Percentiles rank a stretch among this genome's conserved stretches.
These are phyloP conservation scores for Brachypodium distachyon DNA, from an alignment of 202 grass and related monocot genomes.

Conservation along the genomic window DNA sequence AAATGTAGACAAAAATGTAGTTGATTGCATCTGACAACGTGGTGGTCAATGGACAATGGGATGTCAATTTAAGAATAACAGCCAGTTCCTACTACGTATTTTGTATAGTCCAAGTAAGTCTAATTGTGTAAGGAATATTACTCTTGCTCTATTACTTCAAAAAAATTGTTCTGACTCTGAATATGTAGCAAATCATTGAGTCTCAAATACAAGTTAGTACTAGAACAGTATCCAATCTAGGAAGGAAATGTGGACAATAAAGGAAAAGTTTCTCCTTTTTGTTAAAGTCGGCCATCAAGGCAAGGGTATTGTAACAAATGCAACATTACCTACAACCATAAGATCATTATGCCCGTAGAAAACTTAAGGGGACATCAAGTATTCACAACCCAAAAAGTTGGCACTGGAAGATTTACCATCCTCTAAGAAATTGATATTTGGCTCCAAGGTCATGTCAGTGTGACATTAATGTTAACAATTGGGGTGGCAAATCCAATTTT, in stretches of 20 bases:
- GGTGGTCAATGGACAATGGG: background rate
- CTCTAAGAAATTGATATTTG: background rate
- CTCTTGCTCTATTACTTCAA: background rate
- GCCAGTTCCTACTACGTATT: background rate
- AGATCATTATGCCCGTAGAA: background rate
- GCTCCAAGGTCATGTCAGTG: background rate
- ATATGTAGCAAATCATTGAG: background rate
- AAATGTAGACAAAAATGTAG: background rate
- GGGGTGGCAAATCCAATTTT: background rate
- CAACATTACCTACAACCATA: background rate
- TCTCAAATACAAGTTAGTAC: too few species aligned
- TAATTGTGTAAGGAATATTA: background rate
- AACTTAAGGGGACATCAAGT: background rate
- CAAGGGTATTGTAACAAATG: background rate
- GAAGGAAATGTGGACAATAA: background rate
- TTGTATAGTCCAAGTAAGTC: background rate
- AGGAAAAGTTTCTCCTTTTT: background rate
- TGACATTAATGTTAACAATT: background rate
- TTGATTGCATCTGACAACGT: background rate
- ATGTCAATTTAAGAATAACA: background rate
- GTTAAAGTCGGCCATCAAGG: background rate
- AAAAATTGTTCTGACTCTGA: background rate
- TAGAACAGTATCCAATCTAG: background rate
- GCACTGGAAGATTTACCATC: background rate
- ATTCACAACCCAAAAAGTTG: background rate